phyloP scores from a whole-genome alignment of 2,329 filamentous ascomycete species.

The Graphilbum fragrans region DNA sequence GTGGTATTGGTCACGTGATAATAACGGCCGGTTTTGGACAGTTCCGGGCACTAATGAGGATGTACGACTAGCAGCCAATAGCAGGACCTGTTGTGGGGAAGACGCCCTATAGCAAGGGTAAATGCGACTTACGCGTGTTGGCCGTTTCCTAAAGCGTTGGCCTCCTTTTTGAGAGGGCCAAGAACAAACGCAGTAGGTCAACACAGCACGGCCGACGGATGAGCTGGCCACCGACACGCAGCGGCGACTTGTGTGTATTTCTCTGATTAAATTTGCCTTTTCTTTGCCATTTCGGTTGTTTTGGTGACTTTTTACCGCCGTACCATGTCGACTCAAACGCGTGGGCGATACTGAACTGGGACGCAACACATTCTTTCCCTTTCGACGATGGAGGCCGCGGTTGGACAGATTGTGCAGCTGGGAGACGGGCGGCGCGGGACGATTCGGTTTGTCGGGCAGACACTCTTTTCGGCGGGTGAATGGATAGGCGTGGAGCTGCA shows the following conservation, averaged over 20 bases:
- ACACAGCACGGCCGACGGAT: too few relatives aligned
- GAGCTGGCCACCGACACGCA: too few relatives aligned
- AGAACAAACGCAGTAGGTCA: background rate
- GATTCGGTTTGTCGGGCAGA: conserved; percentile 71
- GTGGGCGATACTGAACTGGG: too few relatives aligned
- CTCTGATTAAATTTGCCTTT: background rate
- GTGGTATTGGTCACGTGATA: too few relatives aligned
- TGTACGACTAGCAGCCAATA: conserved; percentile 2
- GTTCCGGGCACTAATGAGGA: too few relatives aligned
- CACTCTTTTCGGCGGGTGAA: conserved; percentile 67
- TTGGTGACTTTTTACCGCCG: too few relatives aligned
- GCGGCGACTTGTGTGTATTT: too few relatives aligned
- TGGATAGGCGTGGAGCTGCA: conserved; percentile 89
- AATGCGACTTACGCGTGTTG: background rate
- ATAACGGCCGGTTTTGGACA: too few relatives aligned
- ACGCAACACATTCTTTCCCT: background rate
- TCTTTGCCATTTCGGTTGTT: background rate
- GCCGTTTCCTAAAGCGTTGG: background rate
- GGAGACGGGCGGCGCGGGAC: conserved; percentile 64
- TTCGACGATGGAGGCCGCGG: conserved; percentile 34
- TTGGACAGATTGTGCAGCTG: conserved; percentile 68
- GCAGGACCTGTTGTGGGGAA: conserved; percentile 2
- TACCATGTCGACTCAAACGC: too few relatives aligned
- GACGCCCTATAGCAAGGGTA: background rate
- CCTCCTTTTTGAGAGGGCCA: background rate